Base-by-base conservation (phyloP, 495 filamentous ascomycete species). In the Pseudevernia furfuracea region DNA sequence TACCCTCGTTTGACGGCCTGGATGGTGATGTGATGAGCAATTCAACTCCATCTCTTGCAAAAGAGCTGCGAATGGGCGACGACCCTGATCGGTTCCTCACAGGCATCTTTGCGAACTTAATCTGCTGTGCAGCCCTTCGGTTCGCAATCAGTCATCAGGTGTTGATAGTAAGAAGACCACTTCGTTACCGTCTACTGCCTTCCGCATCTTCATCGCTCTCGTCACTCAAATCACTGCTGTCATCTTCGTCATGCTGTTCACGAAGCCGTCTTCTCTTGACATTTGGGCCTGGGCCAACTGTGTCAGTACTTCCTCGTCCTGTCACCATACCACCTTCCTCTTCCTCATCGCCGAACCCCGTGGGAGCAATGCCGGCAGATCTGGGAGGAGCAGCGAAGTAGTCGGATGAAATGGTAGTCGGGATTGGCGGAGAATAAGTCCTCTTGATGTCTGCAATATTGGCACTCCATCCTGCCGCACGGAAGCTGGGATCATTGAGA, bases 201-300 rank as follows among this genome's bases (percentile, higher is more conserved):
- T 96, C 91, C 14, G 80, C 81, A 63, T 96, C 92, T 38, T 96
- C 93, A 58, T 98, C 94, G 69, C 91, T 97, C 60, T 97, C 93
- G 68, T 97, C 94, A 70, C 91, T 97, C 65, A 97, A 75, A 72
- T 97, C 94, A 71, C 91, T 96, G 73, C 94, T 97, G 73, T 97
- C 95, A 37, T 97, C 95, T 53, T 97, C 94, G 62, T 96, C 93
- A 71, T 89, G 84, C 66, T 93, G 89, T 69, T 92, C 86, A 73
- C 72, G 75, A 73, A 71, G 77, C 78, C 78, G 76, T 68, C 85
- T 66, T 65, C 78, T 65, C 77, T 80, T 70, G 65, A 79, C 71
- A 68, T 79, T 70, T 72, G 76, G 61, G 30, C 84, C 85, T 11
- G 89, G 88, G 2, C 89, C 90, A 37, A 89, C 79, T 0, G 86